Percentiles rank a stretch among this genome's conserved stretches.
These are phyloP conservation scores for Heliosperma pusillum DNA, from an alignment of 148 eudicot genomes.

Conservation along the genomic window DNA sequence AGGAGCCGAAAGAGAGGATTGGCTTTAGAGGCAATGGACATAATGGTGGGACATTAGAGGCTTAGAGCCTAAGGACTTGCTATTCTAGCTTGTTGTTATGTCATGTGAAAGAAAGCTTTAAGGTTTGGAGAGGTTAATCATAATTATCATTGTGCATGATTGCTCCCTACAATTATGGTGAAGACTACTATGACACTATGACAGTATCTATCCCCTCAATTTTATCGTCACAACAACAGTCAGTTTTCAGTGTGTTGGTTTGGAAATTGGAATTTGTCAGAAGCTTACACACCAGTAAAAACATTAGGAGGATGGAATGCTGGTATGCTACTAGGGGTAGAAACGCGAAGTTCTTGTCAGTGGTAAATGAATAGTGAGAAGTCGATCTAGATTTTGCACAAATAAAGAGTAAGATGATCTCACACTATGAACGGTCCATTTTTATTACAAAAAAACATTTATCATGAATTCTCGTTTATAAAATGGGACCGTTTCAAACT, in stretches of 20 bases:
- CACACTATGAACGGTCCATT: no score
- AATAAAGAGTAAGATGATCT: no score
- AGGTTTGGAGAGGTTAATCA: constrained; percentile 30
- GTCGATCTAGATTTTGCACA: not conserved
- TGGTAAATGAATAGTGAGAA: not conserved
- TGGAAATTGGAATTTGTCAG: constrained; percentile 21
- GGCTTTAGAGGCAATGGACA: constrained; percentile 13
- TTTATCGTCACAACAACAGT: constrained; percentile 7
- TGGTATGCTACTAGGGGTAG: no score
- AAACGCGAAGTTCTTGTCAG: not conserved
- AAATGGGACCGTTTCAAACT: no score
- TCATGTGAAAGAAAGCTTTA: constrained; percentile 25
- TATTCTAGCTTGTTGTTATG: constrained; percentile 17
- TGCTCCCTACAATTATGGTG: constrained; percentile 38
- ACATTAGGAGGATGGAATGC: constrained; percentile 4
- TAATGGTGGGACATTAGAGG: constrained; percentile 38
- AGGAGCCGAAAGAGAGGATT: constrained; percentile 34
- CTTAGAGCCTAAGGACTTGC: not conserved
- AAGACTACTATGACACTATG: constrained; percentile 21
- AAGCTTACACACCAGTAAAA: not conserved
- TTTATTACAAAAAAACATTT: no score
- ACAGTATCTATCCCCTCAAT: no score
- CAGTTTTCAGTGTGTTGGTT: constrained; percentile 15
- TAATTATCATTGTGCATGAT: constrained; percentile 31
- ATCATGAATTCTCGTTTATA: no score